Evolutionary conservation across 1,139 yeast genomes (phyloP), one percentile per base, ranked within the genome.

Genomic region (Geotrichum histeridarum): DNA sequence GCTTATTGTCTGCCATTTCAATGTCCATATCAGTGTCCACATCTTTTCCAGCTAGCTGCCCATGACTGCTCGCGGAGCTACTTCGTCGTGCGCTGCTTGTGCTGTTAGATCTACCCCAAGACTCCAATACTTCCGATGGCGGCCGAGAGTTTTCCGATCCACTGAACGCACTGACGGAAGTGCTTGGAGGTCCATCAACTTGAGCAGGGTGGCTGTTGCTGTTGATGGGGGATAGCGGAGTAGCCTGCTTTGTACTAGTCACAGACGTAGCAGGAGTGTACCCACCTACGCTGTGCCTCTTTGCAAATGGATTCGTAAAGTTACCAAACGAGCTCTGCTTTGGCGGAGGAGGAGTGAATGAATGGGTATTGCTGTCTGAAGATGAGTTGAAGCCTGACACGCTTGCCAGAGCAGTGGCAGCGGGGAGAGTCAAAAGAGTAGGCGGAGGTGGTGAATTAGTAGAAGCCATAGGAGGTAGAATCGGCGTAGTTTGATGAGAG

Each of bases 381-480:
- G 42, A 12, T 8, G 37, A 4, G 17, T 30, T 15, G 27, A 11
- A 35, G 27, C 41, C 27, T n/a, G 47, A 39, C 2, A 51, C 44
- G 30, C 54, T 45, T 14, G 49, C 41, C 14, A 51, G 33, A 14
- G 50, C 50, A 8, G 54, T 27, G 5, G 50, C 31, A 1, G 50
- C 54, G 1, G 54, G 50, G n/a, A 38, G 45, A 6, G 54, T 45
- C 37, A 45, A 46, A 4, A 51, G 33, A 14, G 54, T 39, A 9
- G 52, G 51, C 5, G 32, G 52, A 48, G 48, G 45, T 30, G 43
- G 56, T 11, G 42, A 50, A 42, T 36, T 50, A 9, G 51, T 41
- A 6, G 47, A 42, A 35, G 42, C 42, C 11, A 36, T 15, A 22
- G 22, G 31, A 11, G 49, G 49, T 9, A 33, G 45, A 12, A 37